phyloP scores from a whole-genome alignment of 768 basidiomycete species.

The Podaxis pistillaris region DNA sequence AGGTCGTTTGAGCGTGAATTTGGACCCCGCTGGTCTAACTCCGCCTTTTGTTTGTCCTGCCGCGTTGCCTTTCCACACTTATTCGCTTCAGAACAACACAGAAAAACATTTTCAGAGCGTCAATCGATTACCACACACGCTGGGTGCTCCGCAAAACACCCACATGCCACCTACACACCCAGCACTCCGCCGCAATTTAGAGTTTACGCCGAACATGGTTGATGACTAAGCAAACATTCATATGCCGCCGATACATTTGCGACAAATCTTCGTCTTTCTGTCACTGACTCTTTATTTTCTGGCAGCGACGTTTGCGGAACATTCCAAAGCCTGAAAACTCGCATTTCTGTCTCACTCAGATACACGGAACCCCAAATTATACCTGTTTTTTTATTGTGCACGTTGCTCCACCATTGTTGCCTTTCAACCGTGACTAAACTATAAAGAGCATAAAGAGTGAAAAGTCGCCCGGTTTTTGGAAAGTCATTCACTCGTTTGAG shows the following conservation, averaged over 20 bases:
- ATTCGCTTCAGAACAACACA: constrained; percentile 6
- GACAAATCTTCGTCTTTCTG: not conserved
- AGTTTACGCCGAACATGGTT: constrained; percentile 5
- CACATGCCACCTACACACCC: not conserved
- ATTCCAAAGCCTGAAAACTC: not conserved
- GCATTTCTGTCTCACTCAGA: not conserved
- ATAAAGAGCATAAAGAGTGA: not conserved
- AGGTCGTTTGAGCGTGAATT: constrained; percentile 30
- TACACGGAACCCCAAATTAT: not conserved
- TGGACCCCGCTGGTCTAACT: constrained; percentile 37
- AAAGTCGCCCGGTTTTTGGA: not conserved
- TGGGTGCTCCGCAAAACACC: not conserved
- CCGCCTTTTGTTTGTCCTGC: constrained; percentile 29
- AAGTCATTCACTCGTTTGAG: not conserved
- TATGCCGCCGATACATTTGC: constrained; percentile 18
- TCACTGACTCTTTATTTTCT: not conserved
- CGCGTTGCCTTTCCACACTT: constrained; percentile 10
- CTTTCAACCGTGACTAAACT: not conserved
- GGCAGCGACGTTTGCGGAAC: constrained; percentile 4
- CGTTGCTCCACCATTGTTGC: not conserved
- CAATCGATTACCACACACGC: not conserved
- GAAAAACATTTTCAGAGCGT: not conserved
- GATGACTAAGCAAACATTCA: constrained; percentile 17
- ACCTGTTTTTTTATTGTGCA: not conserved
- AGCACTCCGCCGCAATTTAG: constrained; percentile 14